These are phyloP conservation scores for Carex pumila DNA, from an alignment of 176 grass and related monocot species.

Conservation along the genomic window DNA sequence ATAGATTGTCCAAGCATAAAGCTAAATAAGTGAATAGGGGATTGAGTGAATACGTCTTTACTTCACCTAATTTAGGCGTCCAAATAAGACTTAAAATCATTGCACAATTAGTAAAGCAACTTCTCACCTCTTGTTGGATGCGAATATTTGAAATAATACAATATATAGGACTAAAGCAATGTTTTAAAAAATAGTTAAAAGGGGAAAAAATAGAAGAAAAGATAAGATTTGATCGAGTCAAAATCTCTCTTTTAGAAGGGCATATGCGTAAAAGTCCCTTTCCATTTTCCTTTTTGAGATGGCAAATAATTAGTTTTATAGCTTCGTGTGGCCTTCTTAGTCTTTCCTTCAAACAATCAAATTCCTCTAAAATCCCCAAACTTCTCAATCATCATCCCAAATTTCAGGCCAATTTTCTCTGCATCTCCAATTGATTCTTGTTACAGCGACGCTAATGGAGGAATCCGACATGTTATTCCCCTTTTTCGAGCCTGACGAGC, in stretches of 20 bases:
- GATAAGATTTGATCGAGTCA: neutral
- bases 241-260: neutral
- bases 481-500: constrained; percentile 22
- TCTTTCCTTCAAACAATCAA: constrained; percentile 17
- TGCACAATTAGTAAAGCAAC: neutral
- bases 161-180: neutral
- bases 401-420: neutral
- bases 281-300: neutral
- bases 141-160: neutral
- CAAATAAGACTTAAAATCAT: neutral
- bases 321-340: constrained; percentile 3
- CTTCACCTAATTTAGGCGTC: neutral
- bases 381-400: neutral
- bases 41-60: neutral
- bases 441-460: constrained; percentile 12
- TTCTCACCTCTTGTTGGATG: neutral
- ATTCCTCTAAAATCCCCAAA: constrained; percentile 17
- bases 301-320: neutral
- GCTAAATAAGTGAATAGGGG: no score
- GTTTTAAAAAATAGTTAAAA: neutral
- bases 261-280: neutral
- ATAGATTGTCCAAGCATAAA: neutral
- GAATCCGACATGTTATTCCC: constrained; percentile 22
- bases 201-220: neutral
- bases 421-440: neutral